Base-by-base conservation (phyloP, 345 rosid species). In the Chamaenerion angustifolium region DNA sequence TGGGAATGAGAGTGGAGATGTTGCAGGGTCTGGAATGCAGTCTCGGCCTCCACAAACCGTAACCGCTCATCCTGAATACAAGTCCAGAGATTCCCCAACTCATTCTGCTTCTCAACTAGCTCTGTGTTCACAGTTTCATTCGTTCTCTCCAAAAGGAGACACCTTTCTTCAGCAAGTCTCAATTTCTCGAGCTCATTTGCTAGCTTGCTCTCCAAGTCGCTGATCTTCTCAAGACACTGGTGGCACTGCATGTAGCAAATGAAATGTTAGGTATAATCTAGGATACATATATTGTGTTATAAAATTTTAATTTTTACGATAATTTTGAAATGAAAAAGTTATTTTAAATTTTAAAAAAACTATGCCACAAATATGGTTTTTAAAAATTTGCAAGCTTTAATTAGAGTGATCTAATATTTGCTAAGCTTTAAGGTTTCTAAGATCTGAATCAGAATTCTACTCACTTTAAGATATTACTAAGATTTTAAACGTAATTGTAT, bases 11-110 rank as follows among this genome's bases (percentile, higher is more conserved):
- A 80, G 67, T 87, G 95, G 68, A 92, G 65, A 63, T 87, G 83
- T 62, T 84, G 98, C 69, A 92, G 62, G 45, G 98, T 84, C 67
- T 92, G 98, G 69, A 92, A 92, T 52, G 98, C 96, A 9, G 98
- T 92, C 64, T 92, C 98, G 49, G 98, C 98, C 74, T 92, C 96
- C 65, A 82, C 16, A 42, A 87, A 92, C 21, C 93, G 77, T 64
- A 76, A 68, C 55, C 79, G 82, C 66, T 92, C 98, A 71, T 84
- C 93, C 72, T 87, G 95, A 61, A 92, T 66, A 64, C 77, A 68
- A 43, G 83, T 64, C 98, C 96, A 87, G 17, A 92, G 78, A 55
- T 68, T 78, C 48, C 88, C 88, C 74, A 84, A 56, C 69, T 92
- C 96, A 71, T 75, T 70, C 78, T 92, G 89, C 67, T 87, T 92